phyloP scores from a whole-genome alignment of 345 rosid species.

The Turritis glabra region DNA sequence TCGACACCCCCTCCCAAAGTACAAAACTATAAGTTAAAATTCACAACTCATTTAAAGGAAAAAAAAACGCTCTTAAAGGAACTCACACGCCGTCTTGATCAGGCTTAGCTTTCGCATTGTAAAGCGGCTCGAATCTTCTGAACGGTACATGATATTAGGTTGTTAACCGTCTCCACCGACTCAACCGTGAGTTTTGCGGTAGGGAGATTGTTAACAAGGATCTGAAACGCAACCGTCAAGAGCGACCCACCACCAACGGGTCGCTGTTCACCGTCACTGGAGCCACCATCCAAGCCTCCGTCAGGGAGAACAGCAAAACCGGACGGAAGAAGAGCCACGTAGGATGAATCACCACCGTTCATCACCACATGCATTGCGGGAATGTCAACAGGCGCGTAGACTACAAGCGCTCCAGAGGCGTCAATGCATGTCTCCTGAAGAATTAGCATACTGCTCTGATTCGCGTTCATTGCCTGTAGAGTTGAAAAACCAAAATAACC shows the following conservation, averaged over 20 bases:
- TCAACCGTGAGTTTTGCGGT: conserved; percentile 80
- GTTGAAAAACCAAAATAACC: not conserved
- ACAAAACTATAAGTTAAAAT: not conserved
- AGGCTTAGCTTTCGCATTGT: conserved; percentile 28
- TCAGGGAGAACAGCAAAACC: conserved; percentile 79
- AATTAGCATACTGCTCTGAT: conserved; percentile 65
- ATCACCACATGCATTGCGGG: conserved; percentile 60
- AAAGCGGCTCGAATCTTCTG: conserved; percentile 70
- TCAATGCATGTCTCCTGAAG: conserved; percentile 69
- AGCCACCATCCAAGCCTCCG: conserved; percentile 31
- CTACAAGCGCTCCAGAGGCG: conserved; percentile 58
- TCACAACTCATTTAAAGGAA: not conserved
- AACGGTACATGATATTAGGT: conserved; percentile 74
- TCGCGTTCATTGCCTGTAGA: conserved; percentile 54
- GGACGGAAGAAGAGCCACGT: conserved; percentile 80
- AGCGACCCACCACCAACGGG: conserved; percentile 59
- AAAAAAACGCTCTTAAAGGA: not conserved
- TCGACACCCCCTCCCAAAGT: conserved; percentile 61
- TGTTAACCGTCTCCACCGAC: conserved; percentile 78
- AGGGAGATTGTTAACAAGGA: conserved; percentile 74
- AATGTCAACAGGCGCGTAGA: conserved; percentile 71
- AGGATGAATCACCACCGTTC: conserved; percentile 77
- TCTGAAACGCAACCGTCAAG: conserved; percentile 81
- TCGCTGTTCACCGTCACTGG: conserved; percentile 25
- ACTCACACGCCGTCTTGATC: not conserved